Evolutionary conservation across 2,329 filamentous ascomycete genomes (phyloP).

Genomic region (Pyrenophora seminiperda): DNA sequence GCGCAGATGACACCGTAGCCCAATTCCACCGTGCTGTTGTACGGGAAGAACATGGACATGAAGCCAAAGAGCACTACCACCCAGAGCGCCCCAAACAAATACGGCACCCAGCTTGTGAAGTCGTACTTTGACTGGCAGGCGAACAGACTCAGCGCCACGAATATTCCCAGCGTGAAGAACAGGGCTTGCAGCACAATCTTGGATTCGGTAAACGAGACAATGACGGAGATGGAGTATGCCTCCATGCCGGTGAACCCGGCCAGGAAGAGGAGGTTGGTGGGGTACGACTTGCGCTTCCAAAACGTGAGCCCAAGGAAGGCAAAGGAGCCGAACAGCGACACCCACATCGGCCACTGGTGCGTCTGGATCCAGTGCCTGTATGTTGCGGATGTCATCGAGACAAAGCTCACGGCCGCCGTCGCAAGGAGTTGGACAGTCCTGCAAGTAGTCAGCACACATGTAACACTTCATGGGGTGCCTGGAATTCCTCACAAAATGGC

Average conservation of each 20-base stretch:
- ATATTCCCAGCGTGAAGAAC: constrained; percentile 75
- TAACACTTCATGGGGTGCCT: background rate
- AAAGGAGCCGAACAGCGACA: constrained; percentile 64
- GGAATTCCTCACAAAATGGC: constrained; percentile 72
- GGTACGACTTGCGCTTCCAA: constrained; percentile 68
- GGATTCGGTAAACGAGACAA: constrained; percentile 87
- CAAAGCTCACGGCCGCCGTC: constrained; percentile 77
- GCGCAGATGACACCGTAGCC: constrained; percentile 82
- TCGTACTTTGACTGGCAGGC: constrained; percentile 98
- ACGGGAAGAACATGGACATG: constrained; percentile 87
- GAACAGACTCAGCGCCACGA: constrained; percentile 72
- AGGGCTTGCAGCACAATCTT: constrained; percentile 88
- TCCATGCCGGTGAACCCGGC: constrained; percentile 87
- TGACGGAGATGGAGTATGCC: constrained; percentile 89
- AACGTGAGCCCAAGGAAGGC: constrained; percentile 47
- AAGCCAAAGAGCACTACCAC: constrained; percentile 89
- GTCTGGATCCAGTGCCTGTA: constrained; percentile 89
- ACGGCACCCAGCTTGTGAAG: constrained; percentile 96
- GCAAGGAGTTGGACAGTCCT: constrained; percentile 87
- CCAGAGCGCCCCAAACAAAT: constrained; percentile 90
- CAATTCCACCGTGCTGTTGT: constrained; percentile 80
- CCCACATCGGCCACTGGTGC: constrained; percentile 82
- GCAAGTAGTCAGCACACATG: constrained; percentile 18
- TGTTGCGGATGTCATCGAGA: constrained; percentile 80
- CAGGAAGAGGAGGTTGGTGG: constrained; percentile 92